Evolutionary conservation across 2,329 filamentous ascomycete genomes (phyloP), one percentile per base, ranked within the genome.

Genomic region (Phaeoacremonium minimum): DNA sequence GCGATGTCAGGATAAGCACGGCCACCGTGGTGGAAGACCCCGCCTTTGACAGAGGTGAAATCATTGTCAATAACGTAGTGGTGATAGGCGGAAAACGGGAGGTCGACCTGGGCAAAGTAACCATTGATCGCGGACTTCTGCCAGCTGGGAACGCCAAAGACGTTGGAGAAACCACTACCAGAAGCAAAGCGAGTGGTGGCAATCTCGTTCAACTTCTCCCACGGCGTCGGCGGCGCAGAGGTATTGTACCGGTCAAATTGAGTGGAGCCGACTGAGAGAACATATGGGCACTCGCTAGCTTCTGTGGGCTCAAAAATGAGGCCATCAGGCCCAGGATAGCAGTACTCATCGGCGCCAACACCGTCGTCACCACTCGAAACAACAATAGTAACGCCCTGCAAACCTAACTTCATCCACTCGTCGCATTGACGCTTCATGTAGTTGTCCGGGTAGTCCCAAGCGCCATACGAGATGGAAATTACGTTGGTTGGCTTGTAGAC

Each of bases 381-480:
- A 17, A 73, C 53, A 12, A 71, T 52, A 2, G 66, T 71, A n/a
- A 66, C 55, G 30, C 70, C 69, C 43, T 67, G 66, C 8, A 71
- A 58, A 5, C 63, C 69, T 1, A 77, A 64, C 51, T 77, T 76
- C 48, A 76, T 58, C 46, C 73, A 69, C 52, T 72, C 66, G 36
- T 60, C 56, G 52, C 70, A 73, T 49, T 71, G 67, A 9, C 66
- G 61, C 44, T 69, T 59, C 45, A 76, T 70, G 55, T 82, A 82
- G 43, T 57, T 60, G 5, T 64, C 54, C 0, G 76, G 75, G 15
- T 79, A 60, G 53, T 81, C 76, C 30, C 69, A 63, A 29, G 69
- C 69, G 32, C 73, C 73, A 49, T 79, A 78, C 4, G 69, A 74
- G 45, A 80, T 72, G 26, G 65, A 69, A 41, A 77, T 66, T 6